Conservation (phyloP, 176 grass and related monocot species). For the Microstegium vimineum region DNA sequence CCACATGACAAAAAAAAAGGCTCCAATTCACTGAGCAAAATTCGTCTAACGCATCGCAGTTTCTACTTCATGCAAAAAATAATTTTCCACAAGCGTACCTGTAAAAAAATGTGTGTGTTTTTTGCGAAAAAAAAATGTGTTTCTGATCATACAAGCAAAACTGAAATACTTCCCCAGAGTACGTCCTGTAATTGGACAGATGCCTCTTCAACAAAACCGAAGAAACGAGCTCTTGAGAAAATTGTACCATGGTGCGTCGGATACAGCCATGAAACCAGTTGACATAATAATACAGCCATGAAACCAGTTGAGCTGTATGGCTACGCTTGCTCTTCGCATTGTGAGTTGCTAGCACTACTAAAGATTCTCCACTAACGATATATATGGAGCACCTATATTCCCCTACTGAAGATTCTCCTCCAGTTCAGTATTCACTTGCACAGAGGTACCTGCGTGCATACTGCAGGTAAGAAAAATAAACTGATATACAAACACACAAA, state of each 20-base stretch:
- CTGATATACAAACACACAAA: neutral
- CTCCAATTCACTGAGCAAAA: neutral
- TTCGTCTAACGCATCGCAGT: neutral
- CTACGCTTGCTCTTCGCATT: neutral
- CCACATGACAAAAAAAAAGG: neutral
- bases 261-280: neutral
- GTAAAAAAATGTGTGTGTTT: neutral
- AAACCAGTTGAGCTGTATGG: neutral
- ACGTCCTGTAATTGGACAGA: neutral
- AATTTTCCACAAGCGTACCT: neutral
- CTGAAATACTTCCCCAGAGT: neutral
- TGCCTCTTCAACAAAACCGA: neutral
- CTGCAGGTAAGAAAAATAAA: neutral
- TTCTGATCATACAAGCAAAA: neutral
- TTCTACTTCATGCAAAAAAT: neutral
- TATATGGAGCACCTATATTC: neutral
- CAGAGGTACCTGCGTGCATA: neutral
- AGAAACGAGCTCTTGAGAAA: neutral
- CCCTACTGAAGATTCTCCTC: neutral
- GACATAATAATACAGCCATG: no score
- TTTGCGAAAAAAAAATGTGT: neutral
- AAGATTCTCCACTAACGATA: neutral
- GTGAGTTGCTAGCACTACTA: neutral
- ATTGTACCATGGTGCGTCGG: neutral
- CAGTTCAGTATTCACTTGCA: neutral